phyloP scores from a whole-genome alignment of 371 early-diverging fungal species.

The Mortierella sp. region DNA sequence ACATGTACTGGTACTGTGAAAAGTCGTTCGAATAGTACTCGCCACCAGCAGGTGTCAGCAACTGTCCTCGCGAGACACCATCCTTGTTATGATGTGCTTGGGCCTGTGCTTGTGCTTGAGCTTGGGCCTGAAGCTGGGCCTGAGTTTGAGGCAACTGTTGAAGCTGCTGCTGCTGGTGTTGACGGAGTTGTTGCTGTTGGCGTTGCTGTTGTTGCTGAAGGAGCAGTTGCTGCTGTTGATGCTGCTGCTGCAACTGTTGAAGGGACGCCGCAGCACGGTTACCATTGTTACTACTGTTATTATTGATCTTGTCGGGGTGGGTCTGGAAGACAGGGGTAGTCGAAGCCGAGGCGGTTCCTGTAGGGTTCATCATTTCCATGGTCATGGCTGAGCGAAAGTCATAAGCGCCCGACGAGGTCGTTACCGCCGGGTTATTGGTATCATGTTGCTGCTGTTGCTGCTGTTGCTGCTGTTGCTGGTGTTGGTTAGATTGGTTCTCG shows the following conservation, averaged over 20 bases:
- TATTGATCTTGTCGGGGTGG: slow-evolving; percentile 25
- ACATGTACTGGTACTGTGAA: slow-evolving; percentile 51
- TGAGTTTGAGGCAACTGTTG: slow-evolving; percentile 26
- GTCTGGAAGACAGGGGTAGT: slow-evolving; percentile 51
- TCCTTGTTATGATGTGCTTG: slow-evolving; percentile 25
- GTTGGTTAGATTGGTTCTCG: slow-evolving; percentile 14
- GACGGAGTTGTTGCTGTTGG: slow-evolving; percentile 34
- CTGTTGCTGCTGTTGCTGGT: slow-evolving; percentile 18
- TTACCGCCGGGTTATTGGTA: background rate
- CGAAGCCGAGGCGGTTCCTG: slow-evolving; percentile 22
- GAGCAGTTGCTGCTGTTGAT: slow-evolving; percentile 41
- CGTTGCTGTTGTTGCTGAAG: slow-evolving; percentile 46
- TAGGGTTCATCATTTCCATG: slow-evolving; percentile 22
- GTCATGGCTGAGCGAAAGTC: slow-evolving; percentile 19
- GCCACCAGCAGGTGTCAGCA: slow-evolving; percentile 40
- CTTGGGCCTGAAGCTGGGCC: slow-evolving; percentile 8
- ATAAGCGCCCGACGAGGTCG: background rate
- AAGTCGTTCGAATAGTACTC: slow-evolving; percentile 41
- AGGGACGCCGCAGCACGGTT: slow-evolving; percentile 3
- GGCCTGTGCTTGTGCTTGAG: slow-evolving; percentile 2
- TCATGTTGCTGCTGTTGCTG: slow-evolving; percentile 7
- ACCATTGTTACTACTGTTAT: background rate
- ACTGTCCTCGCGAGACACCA: slow-evolving; percentile 15
- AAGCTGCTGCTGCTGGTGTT: slow-evolving; percentile 31
- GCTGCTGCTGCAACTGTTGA: slow-evolving; percentile 33